A percentile compares a stretch with the other conserved stretches of the same genome.
Conservation (phyloP, 2,329 filamentous ascomycete genomes). For the Pleomassaria siparia region DNA sequence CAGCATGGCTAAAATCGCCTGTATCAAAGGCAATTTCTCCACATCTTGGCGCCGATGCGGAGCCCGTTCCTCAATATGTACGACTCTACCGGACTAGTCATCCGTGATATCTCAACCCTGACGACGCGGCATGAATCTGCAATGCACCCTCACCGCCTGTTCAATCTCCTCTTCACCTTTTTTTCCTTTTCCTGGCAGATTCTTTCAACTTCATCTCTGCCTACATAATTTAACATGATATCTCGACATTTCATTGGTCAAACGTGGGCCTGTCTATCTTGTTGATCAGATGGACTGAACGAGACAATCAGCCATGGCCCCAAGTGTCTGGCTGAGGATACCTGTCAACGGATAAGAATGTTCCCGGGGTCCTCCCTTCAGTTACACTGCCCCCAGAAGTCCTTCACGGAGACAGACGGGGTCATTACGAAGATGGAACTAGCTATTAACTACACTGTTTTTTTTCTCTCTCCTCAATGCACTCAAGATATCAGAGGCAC, state of each 20-base stretch:
- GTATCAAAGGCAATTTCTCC: conserved; percentile 10
- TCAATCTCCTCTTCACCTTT: neutral
- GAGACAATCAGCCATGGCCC: neutral
- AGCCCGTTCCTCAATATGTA: conserved; percentile 1
- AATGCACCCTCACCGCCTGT: neutral
- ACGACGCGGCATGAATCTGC: neutral
- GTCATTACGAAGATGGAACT: no score
- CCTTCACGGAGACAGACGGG: no score
- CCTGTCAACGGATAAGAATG: neutral
- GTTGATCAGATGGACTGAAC: neutral
- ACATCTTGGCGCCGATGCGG: conserved; percentile 17
- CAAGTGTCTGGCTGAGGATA: conserved; percentile 5
- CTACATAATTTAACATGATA: neutral
- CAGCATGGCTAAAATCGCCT: conserved; percentile 19
- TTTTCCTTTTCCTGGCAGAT: neutral
- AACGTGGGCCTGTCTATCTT: neutral
- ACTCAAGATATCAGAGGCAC: no score
- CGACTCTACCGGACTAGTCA: neutral
- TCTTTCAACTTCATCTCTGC: neutral
- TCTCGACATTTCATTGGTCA: neutral
- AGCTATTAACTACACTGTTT: no score
- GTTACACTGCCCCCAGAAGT: neutral
- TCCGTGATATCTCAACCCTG: neutral
- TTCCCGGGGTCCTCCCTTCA: neutral
- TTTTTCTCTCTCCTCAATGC: no score